Conservation (phyloP, 345 rosid genomes). For the Excoecaria agallocha region DNA sequence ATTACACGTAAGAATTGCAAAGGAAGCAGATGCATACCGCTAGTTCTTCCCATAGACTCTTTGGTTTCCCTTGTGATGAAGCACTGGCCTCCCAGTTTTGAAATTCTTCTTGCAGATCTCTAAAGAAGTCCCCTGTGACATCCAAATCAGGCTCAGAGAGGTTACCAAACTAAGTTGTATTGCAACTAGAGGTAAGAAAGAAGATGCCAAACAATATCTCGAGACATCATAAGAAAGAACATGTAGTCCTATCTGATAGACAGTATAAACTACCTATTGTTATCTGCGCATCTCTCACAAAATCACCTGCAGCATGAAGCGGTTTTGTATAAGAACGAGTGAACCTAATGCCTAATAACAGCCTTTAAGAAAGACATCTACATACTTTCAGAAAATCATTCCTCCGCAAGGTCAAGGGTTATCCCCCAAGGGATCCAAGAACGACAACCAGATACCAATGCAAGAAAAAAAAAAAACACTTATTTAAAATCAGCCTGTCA, state of each 20-base stretch:
- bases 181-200: not conserved
- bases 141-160: conserved; percentile 21
- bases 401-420: not conserved
- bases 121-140: conserved; percentile 78
- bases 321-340: conserved; percentile 49
- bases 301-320: conserved; percentile 86
- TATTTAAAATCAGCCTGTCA: not conserved
- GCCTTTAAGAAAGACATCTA: conserved; percentile 8
- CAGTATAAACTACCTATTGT: conserved; percentile 72
- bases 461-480: not conserved
- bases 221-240: conserved; percentile 17
- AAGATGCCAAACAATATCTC: conserved; percentile 12
- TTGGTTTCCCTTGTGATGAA: conserved; percentile 75
- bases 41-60: conserved; percentile 96
- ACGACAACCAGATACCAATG: conserved; percentile 5
- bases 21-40: conserved; percentile 46
- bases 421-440: not conserved
- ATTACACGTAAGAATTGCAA: not conserved
- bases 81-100: conserved; percentile 78
- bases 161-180: not conserved
- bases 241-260: conserved; percentile 26
- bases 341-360: conserved; percentile 26
- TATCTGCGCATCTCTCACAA: conserved; percentile 84
- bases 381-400: conserved; percentile 12
- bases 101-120: conserved; percentile 89